Percentiles rank a stretch among this genome's conserved stretches.
phyloP scores from a whole-genome alignment of 768 basidiomycete species.

The Tylopilus rubrobrunneus region DNA sequence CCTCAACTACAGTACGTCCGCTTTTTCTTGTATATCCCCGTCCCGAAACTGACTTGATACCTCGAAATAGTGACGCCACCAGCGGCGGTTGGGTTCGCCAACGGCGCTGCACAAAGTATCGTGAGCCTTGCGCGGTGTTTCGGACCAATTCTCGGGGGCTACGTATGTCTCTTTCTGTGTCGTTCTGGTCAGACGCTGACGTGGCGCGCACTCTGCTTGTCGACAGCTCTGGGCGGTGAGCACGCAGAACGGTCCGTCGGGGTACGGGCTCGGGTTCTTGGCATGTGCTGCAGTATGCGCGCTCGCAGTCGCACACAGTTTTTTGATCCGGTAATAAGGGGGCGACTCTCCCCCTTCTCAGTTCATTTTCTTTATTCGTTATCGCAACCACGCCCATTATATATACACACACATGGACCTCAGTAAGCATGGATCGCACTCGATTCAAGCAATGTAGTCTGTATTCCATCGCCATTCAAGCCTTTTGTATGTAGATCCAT shows the following conservation, averaged over 20 bases:
- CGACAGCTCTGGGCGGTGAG: slow-evolving; percentile 70
- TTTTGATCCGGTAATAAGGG: slow-evolving; percentile 66
- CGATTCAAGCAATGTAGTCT: neutral
- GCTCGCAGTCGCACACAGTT: slow-evolving; percentile 64
- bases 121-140: slow-evolving; percentile 90
- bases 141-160: slow-evolving; percentile 83
- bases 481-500: neutral
- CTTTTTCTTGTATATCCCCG: neutral
- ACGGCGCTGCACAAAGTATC: slow-evolving; percentile 93
- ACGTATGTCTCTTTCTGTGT: slow-evolving; percentile 41
- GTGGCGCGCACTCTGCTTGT: neutral
- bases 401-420: neutral
- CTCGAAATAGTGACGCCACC: slow-evolving; percentile 78
- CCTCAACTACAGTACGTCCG: slow-evolving; percentile 72
- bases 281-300: slow-evolving; percentile 59
- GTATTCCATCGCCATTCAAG: neutral
- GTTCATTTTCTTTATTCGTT: neutral
- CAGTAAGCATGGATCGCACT: neutral
- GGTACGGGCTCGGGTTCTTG: slow-evolving; percentile 74
- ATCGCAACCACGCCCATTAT: neutral
- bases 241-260: slow-evolving; percentile 61
- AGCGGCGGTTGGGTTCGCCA: slow-evolving; percentile 82
- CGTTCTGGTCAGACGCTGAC: neutral
- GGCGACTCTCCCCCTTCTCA: neutral
- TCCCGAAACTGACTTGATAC: neutral